These are phyloP conservation scores for Leptoxyphium fumago DNA, from an alignment of 2,329 filamentous ascomycete genomes.

Conservation along the genomic window DNA sequence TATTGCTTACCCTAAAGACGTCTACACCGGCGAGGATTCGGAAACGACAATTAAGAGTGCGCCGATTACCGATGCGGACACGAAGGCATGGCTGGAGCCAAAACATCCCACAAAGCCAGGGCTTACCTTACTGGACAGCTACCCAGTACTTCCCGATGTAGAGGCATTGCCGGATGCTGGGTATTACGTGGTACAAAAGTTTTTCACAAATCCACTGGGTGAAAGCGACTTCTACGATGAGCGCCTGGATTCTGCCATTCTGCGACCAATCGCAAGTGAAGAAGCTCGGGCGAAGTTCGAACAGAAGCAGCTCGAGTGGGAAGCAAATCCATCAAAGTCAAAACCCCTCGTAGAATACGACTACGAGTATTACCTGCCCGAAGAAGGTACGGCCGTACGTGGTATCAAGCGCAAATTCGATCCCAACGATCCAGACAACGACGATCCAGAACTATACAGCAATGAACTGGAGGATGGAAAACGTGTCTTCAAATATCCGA, in stretches of 20 bases:
- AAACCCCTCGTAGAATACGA: constrained; percentile 41
- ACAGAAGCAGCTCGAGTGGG: constrained; percentile 31
- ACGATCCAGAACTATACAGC: constrained; percentile 36
- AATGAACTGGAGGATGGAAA: constrained; percentile 25
- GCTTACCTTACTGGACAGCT: constrained; percentile 43
- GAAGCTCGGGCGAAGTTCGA: constrained; percentile 36
- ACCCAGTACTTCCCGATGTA: constrained; percentile 46
- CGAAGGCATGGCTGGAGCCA: constrained; percentile 44
- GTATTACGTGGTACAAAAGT: constrained; percentile 46
- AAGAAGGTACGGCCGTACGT: constrained; percentile 31
- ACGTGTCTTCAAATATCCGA: constrained; percentile 39
- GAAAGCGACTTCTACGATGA: constrained; percentile 37
- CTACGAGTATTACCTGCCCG: constrained; percentile 46
- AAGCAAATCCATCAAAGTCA: constrained; percentile 34
- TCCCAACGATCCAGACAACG: constrained; percentile 36
- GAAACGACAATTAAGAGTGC: constrained; percentile 38
- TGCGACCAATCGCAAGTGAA: constrained; percentile 35
- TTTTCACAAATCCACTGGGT: constrained; percentile 43
- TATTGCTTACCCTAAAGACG: constrained; percentile 46
- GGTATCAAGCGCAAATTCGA: constrained; percentile 43
- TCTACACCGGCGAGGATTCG: constrained; percentile 54
- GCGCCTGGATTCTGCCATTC: constrained; percentile 43
- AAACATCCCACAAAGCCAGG: constrained; percentile 44
- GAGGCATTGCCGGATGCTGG: constrained; percentile 44
- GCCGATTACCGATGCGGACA: constrained; percentile 38